Percentiles rank a stretch among this genome's conserved stretches.
These are phyloP conservation scores for Oryza longistaminata DNA, from an alignment of 176 grass and related monocot genomes.

Conservation along the genomic window DNA sequence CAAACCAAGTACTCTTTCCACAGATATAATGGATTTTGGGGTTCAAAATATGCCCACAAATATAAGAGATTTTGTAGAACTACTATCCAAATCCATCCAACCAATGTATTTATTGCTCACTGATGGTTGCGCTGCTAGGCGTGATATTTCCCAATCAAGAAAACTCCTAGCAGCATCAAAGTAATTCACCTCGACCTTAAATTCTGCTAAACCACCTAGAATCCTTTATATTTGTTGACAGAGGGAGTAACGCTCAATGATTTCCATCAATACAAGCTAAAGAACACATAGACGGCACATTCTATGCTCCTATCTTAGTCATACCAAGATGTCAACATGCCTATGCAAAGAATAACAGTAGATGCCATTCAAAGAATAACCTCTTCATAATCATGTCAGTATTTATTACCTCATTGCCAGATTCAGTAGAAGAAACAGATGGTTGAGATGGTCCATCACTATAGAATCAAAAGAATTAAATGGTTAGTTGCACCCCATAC, in stretches of 20 bases:
- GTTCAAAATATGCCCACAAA: no score
- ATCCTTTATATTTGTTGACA: no score
- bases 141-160: no score
- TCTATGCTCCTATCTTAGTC: not conserved
- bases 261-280: constrained; percentile 16
- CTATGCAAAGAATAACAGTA: not conserved
- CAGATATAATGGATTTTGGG: no score
- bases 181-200: no score
- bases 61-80: no score
- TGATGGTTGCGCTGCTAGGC: no score
- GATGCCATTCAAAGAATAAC: constrained; percentile 15
- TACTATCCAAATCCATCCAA: no score
- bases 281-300: not conserved
- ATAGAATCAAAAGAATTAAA: constrained; percentile 21
- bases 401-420: constrained; percentile 64
- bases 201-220: no score
- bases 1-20: not conserved
- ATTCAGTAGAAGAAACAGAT: constrained; percentile 39
- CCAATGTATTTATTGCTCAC: no score
- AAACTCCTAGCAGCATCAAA: no score
- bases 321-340: constrained; percentile 21
- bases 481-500: constrained; percentile 25
- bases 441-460: constrained; percentile 60
- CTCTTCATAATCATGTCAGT: not conserved
- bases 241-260: not conserved